Conservation (phyloP, 139 green algal genomes). For the Edaphochlamys debaryana region DNA sequence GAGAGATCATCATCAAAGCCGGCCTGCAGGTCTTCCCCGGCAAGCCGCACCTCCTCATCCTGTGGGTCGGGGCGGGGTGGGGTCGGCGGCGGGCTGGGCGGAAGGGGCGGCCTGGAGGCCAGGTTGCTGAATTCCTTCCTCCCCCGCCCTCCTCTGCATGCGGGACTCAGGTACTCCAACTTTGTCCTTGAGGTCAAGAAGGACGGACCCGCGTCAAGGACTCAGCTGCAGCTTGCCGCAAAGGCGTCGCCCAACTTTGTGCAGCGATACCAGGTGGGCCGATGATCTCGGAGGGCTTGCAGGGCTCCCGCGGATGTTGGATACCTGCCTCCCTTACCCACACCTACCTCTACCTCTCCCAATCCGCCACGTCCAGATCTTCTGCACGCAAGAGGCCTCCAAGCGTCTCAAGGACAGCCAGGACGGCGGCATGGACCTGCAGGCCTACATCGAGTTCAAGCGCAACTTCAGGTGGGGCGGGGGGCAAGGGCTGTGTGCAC, state of each 20-base stretch:
- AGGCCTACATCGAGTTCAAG: conserved; percentile 46
- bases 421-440: conserved; percentile 42
- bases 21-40: not conserved
- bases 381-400: conserved; percentile 29
- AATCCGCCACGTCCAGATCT: too few species aligned
- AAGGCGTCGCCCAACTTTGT: conserved; percentile 48
- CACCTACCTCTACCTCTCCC: too few species aligned
- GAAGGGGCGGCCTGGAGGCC: too few species aligned
- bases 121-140: too few species aligned
- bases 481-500: too few species aligned
- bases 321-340: too few species aligned
- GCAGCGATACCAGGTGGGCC: conserved; percentile 46
- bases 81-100: too few species aligned
- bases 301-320: too few species aligned
- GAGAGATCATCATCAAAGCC: conserved; percentile 32
- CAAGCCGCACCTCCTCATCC: not conserved
- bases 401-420: conserved; percentile 47
- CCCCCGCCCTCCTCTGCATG: too few species aligned
- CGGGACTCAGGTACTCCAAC: conserved; percentile 45
- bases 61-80: too few species aligned
- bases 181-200: conserved; percentile 52
- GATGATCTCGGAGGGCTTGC: too few species aligned
- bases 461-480: not conserved
- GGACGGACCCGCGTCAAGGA: conserved; percentile 48
- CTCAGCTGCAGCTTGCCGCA: conserved; percentile 57